phyloP scores from a whole-genome alignment of 1,139 yeast genomes.

The Yamadazyma diospyri region DNA sequence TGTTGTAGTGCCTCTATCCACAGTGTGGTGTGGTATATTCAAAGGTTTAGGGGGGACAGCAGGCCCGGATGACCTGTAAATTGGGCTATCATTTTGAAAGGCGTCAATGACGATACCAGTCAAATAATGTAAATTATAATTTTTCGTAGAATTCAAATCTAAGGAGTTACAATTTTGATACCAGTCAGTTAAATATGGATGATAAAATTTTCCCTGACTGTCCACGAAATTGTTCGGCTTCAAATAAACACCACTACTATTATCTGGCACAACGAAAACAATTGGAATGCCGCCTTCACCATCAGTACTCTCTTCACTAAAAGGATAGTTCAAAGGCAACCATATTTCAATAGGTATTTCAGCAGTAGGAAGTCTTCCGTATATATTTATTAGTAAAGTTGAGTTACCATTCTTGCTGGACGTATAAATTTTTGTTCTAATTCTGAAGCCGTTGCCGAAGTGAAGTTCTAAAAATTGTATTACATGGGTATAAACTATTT shows the following conservation, averaged over 20 bases:
- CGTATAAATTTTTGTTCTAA: conserved; percentile 71
- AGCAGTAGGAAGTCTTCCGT: conserved; percentile 40
- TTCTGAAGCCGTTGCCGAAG: conserved; percentile 37
- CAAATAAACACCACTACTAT: conserved; percentile 32
- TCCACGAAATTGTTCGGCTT: conserved; percentile 69
- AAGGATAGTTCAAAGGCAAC: conserved; percentile 74
- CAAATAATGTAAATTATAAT: conserved; percentile 37
- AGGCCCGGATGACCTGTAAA: conserved; percentile 10
- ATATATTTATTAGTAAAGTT: conserved; percentile 57
- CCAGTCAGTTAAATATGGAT: conserved; percentile 70
- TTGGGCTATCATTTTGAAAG: conserved; percentile 39
- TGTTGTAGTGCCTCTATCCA: conserved; percentile 2
- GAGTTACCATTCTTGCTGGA: conserved; percentile 53
- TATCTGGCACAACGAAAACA: conserved; percentile 54
- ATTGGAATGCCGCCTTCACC: conserved; percentile 51
- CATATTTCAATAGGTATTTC: conserved; percentile 68
- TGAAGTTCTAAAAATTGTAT: conserved; percentile 51
- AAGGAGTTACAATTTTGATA: conserved; percentile 17
- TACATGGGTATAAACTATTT: conserved; percentile 57
- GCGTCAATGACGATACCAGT: conserved; percentile 34
- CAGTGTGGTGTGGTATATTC: conserved; percentile 12
- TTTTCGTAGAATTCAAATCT: conserved; percentile 9
- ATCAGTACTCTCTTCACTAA: conserved; percentile 14
- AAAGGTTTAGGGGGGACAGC: conserved; percentile 22
- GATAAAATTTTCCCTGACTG: conserved; percentile 69